These are phyloP conservation scores for Fusarium mundagurra DNA, from an alignment of 2,329 filamentous ascomycete species.

Conservation along the genomic window DNA sequence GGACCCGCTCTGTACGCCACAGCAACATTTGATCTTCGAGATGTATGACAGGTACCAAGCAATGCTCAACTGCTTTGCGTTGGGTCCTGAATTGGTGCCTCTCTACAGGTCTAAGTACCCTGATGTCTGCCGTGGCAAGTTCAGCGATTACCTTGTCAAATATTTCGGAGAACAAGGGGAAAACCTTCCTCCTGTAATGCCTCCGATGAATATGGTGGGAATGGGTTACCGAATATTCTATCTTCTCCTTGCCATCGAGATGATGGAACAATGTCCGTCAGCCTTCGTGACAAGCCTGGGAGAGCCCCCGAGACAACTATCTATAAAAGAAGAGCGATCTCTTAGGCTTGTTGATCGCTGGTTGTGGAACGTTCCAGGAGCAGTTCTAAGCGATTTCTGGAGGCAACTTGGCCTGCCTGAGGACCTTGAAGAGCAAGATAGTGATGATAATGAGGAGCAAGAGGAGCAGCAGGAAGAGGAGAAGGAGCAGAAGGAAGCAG, in stretches of 20 bases:
- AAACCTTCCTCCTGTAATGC: not conserved
- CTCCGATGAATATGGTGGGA: accelerated
- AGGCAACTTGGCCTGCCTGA: not conserved
- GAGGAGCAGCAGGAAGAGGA: not conserved
- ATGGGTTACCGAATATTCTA: not conserved
- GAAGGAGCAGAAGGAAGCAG: not conserved
- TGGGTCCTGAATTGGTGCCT: not conserved
- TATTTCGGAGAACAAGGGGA: not conserved
- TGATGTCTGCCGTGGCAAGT: not conserved
- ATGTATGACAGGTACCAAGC: not conserved
- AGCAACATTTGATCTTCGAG: not conserved
- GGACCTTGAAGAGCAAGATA: not conserved
- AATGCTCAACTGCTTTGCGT: not conserved
- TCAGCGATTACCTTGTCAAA: not conserved
- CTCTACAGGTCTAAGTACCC: not conserved
- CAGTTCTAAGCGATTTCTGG: accelerated
- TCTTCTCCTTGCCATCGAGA: not conserved
- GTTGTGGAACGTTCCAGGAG: accelerated
- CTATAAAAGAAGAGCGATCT: not conserved
- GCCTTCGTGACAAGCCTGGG: not conserved
- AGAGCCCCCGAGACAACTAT: not conserved
- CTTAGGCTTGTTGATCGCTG: not conserved
- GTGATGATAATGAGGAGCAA: not conserved
- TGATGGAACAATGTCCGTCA: not conserved
- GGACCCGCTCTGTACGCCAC: not conserved